Base-by-base conservation (phyloP, 371 early-diverging fungal genomes). In the Saksenaea oblongispora region DNA sequence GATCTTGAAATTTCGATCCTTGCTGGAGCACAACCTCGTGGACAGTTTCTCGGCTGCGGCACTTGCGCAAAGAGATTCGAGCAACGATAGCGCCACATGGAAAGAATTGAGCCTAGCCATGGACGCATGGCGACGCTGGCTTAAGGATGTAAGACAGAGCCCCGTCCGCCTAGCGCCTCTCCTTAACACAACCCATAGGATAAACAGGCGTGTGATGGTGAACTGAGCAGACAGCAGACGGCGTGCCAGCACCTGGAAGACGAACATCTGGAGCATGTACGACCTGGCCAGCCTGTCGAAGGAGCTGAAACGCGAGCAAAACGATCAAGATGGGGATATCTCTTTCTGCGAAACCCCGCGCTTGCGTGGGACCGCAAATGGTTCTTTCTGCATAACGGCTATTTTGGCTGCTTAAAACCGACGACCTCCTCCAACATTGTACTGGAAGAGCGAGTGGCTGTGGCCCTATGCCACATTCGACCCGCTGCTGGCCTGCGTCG, bases 401-500 rank as follows among this genome's bases (percentile, higher is more conserved):
- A 78, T 18, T 87, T 87, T 65, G 86, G 86, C 15, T 79, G 78
- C 10, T 81, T 80, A 47, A 73, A 73, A 27, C 71, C 82, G 10
- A 76, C 77, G 5, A 70, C 78, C 7, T 65, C 79, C 1, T 69
- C 73, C 9, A 85, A 84, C 34, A 84, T 91, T 15, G 78, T 84
- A 0, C 63, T 81, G 47, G 82, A 83, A 4, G 84, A 85, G 24
- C 66, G 87, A 11, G 79, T 90, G 22, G 83, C 82, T 8, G 81
- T 91, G 0, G 69, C 85, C 9, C 59, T 87, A n/a, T 91, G 89
- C 57, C 83, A 83, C 60, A 76, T 88, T 15, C 81, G 88, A 64
- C 81, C 77, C 11, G 59, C 73, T 26, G 15, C 58, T 9, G 79
- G 81, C 56, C 79, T 82, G 61, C 91, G 91, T 55, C 80, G 91